Evolutionary conservation across 1,284 basidiomycete species (phyloP).

Genomic region (Athelia sp.): DNA sequence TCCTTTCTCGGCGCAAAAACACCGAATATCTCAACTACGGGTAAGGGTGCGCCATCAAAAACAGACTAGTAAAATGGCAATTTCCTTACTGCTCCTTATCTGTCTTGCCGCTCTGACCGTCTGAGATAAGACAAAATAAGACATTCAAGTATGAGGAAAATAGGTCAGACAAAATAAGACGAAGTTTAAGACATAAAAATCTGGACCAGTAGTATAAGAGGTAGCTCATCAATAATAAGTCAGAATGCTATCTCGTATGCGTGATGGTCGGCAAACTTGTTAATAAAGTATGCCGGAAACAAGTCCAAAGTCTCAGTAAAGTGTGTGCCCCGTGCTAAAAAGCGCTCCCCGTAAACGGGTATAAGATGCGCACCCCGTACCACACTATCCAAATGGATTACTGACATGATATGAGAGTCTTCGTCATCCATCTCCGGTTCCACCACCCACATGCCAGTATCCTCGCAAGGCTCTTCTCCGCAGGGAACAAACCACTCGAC

Average conservation of each 20-base stretch:
- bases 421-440: conserved; percentile 1
- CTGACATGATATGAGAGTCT: conserved; percentile 1
- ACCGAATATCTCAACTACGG: too few relatives aligned
- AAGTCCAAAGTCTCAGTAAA: conserved; percentile 5
- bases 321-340: not conserved
- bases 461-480: conserved; percentile 2
- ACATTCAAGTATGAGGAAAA: too few relatives aligned
- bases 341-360: not conserved
- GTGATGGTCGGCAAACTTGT: conserved; percentile 2
- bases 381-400: conserved; percentile 4
- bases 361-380: conserved; percentile 4
- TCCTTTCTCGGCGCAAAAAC: too few relatives aligned
- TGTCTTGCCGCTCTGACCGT: too few relatives aligned
- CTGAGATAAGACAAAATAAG: too few relatives aligned
- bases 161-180: too few relatives aligned
- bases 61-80: too few relatives aligned
- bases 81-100: too few relatives aligned
- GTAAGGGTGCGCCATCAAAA: too few relatives aligned
- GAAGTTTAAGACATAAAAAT: too few relatives aligned
- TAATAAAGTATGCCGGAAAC: conserved; percentile 1
- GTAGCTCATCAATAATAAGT: not conserved
- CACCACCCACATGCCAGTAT: conserved; percentile 10
- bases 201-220: too few relatives aligned
- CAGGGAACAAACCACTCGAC: conserved; percentile 11
- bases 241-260: conserved; percentile 3